These are phyloP conservation scores for Escallonia herrerae DNA, from an alignment of 129 eudicot species.

Conservation along the genomic window DNA sequence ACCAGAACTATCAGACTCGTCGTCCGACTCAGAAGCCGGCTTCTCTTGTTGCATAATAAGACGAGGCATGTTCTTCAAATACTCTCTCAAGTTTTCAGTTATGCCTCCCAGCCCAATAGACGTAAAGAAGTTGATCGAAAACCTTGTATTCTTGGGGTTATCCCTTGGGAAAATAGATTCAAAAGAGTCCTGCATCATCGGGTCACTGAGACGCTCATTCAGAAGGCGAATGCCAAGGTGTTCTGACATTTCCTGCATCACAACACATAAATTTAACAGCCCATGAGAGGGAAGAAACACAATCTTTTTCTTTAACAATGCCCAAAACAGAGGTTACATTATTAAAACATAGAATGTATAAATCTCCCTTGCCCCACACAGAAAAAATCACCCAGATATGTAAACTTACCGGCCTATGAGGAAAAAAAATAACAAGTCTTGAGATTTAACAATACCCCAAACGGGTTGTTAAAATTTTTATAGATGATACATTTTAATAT, in stretches of 20 bases:
- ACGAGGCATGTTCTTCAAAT: constrained; percentile 91
- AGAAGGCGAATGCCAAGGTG: constrained; percentile 88
- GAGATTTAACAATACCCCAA: no score
- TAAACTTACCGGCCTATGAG: no score
- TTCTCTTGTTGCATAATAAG: constrained; percentile 87
- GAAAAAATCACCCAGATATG: no score
- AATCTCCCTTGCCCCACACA: no score
- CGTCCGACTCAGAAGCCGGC: constrained; percentile 59
- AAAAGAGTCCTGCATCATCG: constrained; percentile 71
- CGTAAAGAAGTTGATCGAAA: constrained; percentile 86
- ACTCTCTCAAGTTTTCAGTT: constrained; percentile 83
- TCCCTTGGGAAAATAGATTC: constrained; percentile 89
- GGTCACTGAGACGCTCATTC: constrained; percentile 83
- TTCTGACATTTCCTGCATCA: constrained; percentile 78
- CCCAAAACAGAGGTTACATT: no score
- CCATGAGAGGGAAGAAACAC: not conserved
- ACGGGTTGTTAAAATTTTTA: no score
- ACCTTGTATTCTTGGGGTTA: constrained; percentile 79
- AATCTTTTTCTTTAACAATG: no score
- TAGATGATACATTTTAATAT: no score
- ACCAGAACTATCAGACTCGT: constrained; percentile 27
- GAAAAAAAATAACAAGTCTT: no score
- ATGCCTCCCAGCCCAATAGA: constrained; percentile 97
- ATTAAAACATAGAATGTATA: no score
- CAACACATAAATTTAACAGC: not conserved